Base-by-base conservation (phyloP, 176 grass and related monocot species). In the Areca catechu region DNA sequence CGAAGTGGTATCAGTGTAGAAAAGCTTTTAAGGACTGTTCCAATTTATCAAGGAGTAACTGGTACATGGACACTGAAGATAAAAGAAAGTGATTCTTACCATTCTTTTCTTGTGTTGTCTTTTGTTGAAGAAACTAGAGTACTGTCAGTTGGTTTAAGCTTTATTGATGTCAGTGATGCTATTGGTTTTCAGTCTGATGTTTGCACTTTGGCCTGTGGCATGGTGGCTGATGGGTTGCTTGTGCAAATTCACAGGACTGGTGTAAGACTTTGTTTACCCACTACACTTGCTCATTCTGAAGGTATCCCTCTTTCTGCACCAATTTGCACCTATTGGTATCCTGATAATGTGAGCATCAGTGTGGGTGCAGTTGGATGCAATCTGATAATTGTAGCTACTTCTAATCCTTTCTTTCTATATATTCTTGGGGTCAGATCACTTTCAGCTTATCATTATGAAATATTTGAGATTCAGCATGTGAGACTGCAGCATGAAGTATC, bases 121-220 rank as follows among this genome's bases (percentile, higher is more conserved):
- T 98, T 98, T 78, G 87, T 98, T 53, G 93, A 98, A 78, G 86
- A 98, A 74, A 98, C 87, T 59, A 92, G 93, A 85, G 69, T 92
- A 73, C 73, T 98, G 43, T 98, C 93, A 6, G 93, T 98, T 65
- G 93, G 93, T 70, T 66, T 98, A 63, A 98, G 84, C 63, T 98
- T 98, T 77, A 92, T 74, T 67, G 93, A 98, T 73, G 85, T 98
- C 51, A 92, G 71, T 75, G 93, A 97, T 74, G 77, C 80, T 15
- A 75, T 79, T 50, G 93, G 93, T 23, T 97, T 97, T 76, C 93
- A 88, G 66, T 61, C 78, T 73, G 61, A 92, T 75, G 93, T 88
- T 50, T 97, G 86, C 77, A 97, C 93, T 82, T 72, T 97, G 76
- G 87, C 93, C 58, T 97, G 93, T 69, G 93, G 87, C 69, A 80